Evolutionary conservation across 2,329 filamentous ascomycete genomes (phyloP).

Genomic region (Thelonectria olida): DNA sequence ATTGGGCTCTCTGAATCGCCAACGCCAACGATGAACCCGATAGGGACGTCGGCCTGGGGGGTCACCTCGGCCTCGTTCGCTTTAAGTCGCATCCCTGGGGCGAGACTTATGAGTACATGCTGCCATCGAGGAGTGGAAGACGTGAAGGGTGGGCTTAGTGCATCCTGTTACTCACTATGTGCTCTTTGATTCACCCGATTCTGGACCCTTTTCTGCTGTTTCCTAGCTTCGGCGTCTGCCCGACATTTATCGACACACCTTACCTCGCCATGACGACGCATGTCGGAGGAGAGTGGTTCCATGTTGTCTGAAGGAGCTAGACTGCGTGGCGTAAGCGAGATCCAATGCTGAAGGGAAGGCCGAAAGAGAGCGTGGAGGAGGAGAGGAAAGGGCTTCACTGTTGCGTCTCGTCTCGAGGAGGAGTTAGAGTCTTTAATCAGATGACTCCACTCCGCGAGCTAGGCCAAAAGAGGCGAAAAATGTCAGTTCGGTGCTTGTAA

Average conservation of each 20-base stretch:
- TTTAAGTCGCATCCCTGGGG: constrained; percentile 14
- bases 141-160: not conserved
- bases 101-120: too few species aligned
- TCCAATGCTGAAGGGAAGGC: too few species aligned
- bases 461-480: not conserved
- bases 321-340: too few species aligned
- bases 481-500: not conserved
- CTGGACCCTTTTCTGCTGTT: constrained; percentile 19
- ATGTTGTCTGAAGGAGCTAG: not conserved
- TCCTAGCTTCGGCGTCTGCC: constrained; percentile 4
- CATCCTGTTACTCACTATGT: constrained; percentile 15
- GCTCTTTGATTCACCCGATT: constrained; percentile 31
- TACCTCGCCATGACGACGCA: not conserved
- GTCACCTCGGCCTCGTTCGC: not conserved
- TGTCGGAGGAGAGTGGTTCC: not conserved
- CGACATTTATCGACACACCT: not conserved
- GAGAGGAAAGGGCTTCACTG: too few species aligned
- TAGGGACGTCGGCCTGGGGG: not conserved
- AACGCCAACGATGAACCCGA: constrained; percentile 29
- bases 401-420: too few species aligned
- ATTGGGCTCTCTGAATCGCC: not conserved
- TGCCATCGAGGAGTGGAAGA: not conserved
- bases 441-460: not conserved
- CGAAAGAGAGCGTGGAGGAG: too few species aligned
- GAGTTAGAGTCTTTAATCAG: too few species aligned